Evolutionary conservation across 176 grass and related monocot species (phyloP), one percentile per base, ranked within the genome.

Genomic region (Cymbopogon citratus): DNA sequence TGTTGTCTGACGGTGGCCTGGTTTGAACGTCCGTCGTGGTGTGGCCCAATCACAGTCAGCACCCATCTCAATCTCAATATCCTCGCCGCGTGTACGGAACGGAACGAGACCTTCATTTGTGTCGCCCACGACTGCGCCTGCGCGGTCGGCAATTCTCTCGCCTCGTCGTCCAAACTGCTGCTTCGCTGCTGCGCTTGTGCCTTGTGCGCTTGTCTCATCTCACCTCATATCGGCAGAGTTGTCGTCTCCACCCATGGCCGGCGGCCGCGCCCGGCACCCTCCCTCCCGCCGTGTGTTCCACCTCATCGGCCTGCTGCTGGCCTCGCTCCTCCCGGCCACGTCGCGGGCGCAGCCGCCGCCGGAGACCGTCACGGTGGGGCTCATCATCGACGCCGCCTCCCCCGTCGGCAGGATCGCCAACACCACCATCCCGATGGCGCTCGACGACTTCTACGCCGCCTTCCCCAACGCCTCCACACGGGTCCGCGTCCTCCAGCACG

Each of bases 361-460:
- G 64, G 64, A 35, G 19, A 34, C 63, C 7, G 79, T 91, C 51
- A 84, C 73, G 34, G 89, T 94, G 36, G 92, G 92, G 3, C 23
- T 94, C 52, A 87, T 94, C 66, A 39, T 91, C 66, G 86, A 94
- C 35, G 76, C 79, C 70, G 48, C 2, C 19, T 89, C 92, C 7
- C 73, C 63, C 7, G 84, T 85, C 15, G 92, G 92, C 29, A 89
- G 24, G 61, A 79, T 87, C 64, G 87, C 80, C 40, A 64, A 0
- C 1, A 94, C 84, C 31, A 84, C 74, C 41, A 79, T 89, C 45
- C 73, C 72, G 23, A 87, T 94, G 89, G 92, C 92, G 71, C 63
- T 90, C 54, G 87, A 79, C 3, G 92, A 94, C 59, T 94, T 87
- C 77, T 92, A 92, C 69, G 77, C 67, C 34, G 77, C 76, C 77